phyloP scores from a whole-genome alignment of 176 grass and related monocot genomes.

The Cymbopogon citratus region DNA sequence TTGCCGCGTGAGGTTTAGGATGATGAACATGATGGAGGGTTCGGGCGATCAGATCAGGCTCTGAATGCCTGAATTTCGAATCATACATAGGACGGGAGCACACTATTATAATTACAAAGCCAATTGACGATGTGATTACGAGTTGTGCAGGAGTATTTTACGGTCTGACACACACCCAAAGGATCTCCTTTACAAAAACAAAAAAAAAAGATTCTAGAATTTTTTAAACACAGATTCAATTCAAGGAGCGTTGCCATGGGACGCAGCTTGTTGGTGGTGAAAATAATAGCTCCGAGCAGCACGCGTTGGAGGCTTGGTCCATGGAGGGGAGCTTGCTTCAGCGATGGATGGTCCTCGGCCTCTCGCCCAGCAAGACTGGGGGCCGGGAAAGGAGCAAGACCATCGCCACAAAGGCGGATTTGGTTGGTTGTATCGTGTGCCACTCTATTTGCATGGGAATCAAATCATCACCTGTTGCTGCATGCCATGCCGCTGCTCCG shows the following conservation, averaged over 20 bases:
- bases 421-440: neutral
- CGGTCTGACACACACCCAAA: neutral
- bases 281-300: constrained; percentile 9
- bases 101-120: neutral
- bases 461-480: constrained; percentile 29
- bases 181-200: no score
- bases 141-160: neutral
- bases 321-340: no score
- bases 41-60: neutral
- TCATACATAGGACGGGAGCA: neutral
- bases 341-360: neutral
- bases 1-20: neutral
- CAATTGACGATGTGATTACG: neutral
- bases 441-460: constrained; percentile 25
- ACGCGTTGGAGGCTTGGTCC: constrained; percentile 34
- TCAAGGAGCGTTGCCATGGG: no score
- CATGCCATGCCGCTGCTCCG: constrained; percentile 11
- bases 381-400: neutral
- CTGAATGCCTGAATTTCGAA: neutral
- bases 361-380: neutral
- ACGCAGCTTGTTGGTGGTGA: no score
- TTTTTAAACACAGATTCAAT: no score
- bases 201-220: no score
- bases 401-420: constrained; percentile 5
- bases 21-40: neutral